phyloP scores from a whole-genome alignment of 371 early-diverging fungal genomes.

The Batkoa obscura region DNA sequence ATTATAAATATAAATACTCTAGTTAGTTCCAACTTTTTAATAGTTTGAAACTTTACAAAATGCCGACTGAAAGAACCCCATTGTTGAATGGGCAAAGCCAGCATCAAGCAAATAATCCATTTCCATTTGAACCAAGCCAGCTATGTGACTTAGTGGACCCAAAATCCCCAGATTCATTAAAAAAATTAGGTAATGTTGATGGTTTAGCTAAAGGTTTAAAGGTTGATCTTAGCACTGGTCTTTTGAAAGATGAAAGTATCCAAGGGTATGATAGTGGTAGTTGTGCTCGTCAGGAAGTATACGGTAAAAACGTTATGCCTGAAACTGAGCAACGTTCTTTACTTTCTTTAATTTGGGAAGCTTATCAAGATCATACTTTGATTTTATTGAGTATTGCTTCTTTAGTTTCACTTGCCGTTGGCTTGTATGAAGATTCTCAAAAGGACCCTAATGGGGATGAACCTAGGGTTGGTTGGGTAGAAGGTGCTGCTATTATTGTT shows the following conservation, averaged over 20 bases:
- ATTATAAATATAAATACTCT: too few relatives aligned
- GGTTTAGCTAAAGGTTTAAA: conserved; percentile 33
- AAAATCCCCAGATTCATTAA: conserved; percentile 14
- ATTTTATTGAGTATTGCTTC: conserved; percentile 64
- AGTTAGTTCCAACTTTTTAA: too few relatives aligned
- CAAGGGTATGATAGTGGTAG: conserved; percentile 1
- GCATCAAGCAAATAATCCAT: not conserved
- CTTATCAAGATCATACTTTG: conserved; percentile 9
- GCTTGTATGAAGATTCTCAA: conserved; percentile 59
- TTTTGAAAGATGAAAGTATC: conserved; percentile 32
- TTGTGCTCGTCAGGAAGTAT: conserved; percentile 40
- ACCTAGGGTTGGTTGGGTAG: conserved; percentile 46
- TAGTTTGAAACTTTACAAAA: not conserved
- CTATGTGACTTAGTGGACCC: conserved; percentile 2
- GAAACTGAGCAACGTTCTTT: not conserved
- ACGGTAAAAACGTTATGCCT: conserved; percentile 25
- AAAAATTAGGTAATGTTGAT: conserved; percentile 40
- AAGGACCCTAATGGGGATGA: conserved; percentile 13
- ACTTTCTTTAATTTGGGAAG: not conserved
- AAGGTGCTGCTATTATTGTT: conserved; percentile 55
- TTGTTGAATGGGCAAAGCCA: not conserved
- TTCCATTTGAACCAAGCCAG: not conserved
- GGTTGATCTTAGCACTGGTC: conserved; percentile 40
- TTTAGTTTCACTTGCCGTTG: conserved; percentile 60
- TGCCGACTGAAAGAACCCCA: not conserved